These are phyloP conservation scores for Austroboletus festivus DNA, from an alignment of 768 basidiomycete species.

Conservation along the genomic window DNA sequence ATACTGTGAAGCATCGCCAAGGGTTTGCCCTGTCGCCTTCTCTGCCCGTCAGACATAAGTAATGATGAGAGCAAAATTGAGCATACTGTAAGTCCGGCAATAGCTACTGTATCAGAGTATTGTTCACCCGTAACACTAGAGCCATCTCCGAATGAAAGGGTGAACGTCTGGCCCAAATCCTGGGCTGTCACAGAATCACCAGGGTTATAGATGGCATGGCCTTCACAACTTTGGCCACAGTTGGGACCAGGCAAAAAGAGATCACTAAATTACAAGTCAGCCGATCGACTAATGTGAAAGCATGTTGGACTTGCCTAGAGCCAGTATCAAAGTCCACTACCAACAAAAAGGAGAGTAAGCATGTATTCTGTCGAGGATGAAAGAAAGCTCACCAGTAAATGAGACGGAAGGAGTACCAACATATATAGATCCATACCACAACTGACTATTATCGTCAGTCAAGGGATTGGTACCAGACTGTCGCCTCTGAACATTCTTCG, in stretches of 20 bases:
- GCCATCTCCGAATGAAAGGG: not conserved
- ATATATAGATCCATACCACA: constrained; percentile 14
- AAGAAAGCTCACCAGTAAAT: constrained; percentile 4
- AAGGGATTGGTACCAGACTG: not conserved
- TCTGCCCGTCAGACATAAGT: constrained; percentile 1
- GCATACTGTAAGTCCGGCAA: constrained; percentile 8
- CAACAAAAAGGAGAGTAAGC: not conserved
- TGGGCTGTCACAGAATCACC: constrained; percentile 5
- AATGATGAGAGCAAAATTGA: not conserved
- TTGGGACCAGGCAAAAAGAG: constrained; percentile 25
- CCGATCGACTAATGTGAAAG: too few species aligned
- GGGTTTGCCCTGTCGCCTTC: constrained; percentile 8
- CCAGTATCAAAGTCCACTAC: constrained; percentile 29
- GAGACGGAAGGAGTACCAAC: constrained; percentile 4
- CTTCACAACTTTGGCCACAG: constrained; percentile 25
- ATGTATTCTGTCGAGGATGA: not conserved
- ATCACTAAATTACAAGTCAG: constrained; percentile 14
- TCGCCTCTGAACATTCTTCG: not conserved
- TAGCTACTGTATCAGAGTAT: constrained; percentile 4
- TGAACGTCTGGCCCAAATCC: not conserved
- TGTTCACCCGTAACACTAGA: constrained; percentile 1
- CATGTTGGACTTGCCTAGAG: constrained; percentile 10
- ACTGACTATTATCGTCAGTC: not conserved
- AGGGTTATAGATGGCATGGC: constrained; percentile 34
- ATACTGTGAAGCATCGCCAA: constrained; percentile 6